Conservation (phyloP, 352 stramenopile species). For the Pythium dissimile region DNA sequence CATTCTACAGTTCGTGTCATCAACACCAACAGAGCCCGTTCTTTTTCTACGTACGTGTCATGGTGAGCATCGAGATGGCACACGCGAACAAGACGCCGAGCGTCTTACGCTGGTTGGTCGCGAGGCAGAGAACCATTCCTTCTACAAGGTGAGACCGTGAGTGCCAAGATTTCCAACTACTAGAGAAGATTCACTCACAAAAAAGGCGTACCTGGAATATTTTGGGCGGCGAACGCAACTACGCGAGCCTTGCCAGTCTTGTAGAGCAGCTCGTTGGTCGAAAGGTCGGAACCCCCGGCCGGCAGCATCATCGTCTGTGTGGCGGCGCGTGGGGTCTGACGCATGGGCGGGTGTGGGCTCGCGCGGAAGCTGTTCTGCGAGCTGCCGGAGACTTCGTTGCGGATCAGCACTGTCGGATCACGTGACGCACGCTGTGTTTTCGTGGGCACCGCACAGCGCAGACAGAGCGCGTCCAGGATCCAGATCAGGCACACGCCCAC, state of each 20-base stretch:
- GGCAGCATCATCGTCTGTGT: conserved; percentile 9
- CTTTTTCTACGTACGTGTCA: conserved; percentile 25
- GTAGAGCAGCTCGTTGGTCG: conserved; percentile 18
- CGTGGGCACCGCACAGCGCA: conserved; percentile 5
- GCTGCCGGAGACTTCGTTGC: background rate
- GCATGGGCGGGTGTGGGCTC: background rate
- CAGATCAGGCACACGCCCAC: conserved; percentile 15
- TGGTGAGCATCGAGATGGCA: conserved; percentile 21
- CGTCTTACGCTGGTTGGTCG: conserved; percentile 7
- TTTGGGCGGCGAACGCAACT: conserved; percentile 15
- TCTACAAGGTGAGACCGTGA: background rate
- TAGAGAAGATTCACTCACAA: background rate
- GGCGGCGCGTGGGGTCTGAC: background rate
- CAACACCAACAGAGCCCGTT: too few relatives aligned
- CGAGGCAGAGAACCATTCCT: conserved; percentile 22
- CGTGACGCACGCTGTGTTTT: conserved; percentile 1
- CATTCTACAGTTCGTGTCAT: too few relatives aligned
- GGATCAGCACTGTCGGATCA: conserved; percentile 7
- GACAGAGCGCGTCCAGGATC: conserved; percentile 19
- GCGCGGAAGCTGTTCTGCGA: background rate
- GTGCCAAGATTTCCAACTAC: background rate
- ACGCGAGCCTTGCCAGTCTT: conserved; percentile 17
- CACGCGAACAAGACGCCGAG: conserved; percentile 22
- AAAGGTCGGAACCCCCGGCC: background rate
- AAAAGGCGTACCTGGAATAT: conserved; percentile 16